These are phyloP conservation scores for Fremontodendron californicum DNA, from an alignment of 345 rosid species.

Conservation along the genomic window DNA sequence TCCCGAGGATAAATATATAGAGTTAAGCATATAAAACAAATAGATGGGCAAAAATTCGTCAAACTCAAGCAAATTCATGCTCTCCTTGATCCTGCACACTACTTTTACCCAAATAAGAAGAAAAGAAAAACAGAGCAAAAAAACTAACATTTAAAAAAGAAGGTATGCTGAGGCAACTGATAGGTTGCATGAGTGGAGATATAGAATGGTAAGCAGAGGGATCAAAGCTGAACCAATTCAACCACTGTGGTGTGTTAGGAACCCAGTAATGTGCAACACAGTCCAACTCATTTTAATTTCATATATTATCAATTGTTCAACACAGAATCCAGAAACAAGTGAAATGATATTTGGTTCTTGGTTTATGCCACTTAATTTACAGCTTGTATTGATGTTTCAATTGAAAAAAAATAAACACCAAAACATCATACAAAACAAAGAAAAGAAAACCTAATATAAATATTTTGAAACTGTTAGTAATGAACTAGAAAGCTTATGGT, in stretches of 20 bases:
- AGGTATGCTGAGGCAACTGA: slow-evolving; percentile 65
- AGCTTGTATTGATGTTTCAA: not conserved
- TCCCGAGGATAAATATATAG: no score
- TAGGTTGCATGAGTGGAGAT: slow-evolving; percentile 70
- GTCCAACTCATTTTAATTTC: slow-evolving; percentile 15
- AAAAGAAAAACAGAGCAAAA: no score
- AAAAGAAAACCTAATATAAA: not conserved
- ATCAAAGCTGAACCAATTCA: slow-evolving; percentile 79
- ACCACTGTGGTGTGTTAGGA: slow-evolving; percentile 74
- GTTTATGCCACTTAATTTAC: not conserved
- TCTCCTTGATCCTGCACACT: no score
- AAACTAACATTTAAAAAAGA: no score
- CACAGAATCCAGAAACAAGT: not conserved
- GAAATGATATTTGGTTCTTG: not conserved
- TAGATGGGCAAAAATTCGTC: no score
- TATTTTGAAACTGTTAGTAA: not conserved
- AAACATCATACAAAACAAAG: not conserved
- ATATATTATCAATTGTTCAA: not conserved
- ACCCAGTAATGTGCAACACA: slow-evolving; percentile 82
- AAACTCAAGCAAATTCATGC: no score
- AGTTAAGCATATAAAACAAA: no score
- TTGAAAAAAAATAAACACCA: no score
- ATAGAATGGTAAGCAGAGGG: slow-evolving; percentile 77
- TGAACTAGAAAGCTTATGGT: not conserved
- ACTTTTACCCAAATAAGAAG: no score